phyloP scores from a whole-genome alignment of 345 rosid genomes.

The Jatropha curcas region DNA sequence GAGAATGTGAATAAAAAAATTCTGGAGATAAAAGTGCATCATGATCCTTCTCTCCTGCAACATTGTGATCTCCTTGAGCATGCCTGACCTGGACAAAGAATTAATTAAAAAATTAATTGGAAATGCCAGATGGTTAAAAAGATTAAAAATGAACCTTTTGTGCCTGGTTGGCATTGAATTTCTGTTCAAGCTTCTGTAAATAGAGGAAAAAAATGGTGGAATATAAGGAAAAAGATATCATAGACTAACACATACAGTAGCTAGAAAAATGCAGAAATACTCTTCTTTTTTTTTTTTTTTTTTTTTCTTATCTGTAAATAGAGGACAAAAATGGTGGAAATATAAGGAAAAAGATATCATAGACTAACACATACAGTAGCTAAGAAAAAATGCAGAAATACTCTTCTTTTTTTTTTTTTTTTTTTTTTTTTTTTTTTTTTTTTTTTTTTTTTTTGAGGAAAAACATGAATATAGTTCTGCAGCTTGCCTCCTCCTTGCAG shows the following conservation, averaged over 20 bases:
- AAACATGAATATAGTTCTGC: background rate
- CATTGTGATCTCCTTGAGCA: slow-evolving; percentile 68
- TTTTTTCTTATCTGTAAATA: slow-evolving; percentile 52
- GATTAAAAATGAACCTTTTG: slow-evolving; percentile 45
- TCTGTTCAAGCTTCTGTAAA: slow-evolving; percentile 76
- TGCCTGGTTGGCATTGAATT: slow-evolving; percentile 55
- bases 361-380: slow-evolving; percentile 2
- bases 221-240: background rate
- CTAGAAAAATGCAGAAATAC: background rate
- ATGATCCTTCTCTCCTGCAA: slow-evolving; percentile 48
- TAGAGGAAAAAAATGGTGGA: slow-evolving; percentile 8
- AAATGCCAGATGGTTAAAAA: background rate
- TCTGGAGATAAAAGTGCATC: slow-evolving; percentile 44
- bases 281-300: too few relatives aligned
- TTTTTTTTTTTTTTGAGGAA: background rate
- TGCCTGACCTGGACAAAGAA: slow-evolving; percentile 57
- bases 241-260: slow-evolving; percentile 4
- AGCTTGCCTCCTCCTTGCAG: slow-evolving; percentile 76
- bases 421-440: too few relatives aligned
- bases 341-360: background rate
- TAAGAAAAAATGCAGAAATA: background rate
- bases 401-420: too few relatives aligned
- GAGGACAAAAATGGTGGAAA: slow-evolving; percentile 9
- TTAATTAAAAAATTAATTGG: background rate
- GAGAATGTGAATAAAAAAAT: slow-evolving; percentile 62